Base-by-base conservation (phyloP, 2,329 filamentous ascomycete species). In the Phoma sp. region DNA sequence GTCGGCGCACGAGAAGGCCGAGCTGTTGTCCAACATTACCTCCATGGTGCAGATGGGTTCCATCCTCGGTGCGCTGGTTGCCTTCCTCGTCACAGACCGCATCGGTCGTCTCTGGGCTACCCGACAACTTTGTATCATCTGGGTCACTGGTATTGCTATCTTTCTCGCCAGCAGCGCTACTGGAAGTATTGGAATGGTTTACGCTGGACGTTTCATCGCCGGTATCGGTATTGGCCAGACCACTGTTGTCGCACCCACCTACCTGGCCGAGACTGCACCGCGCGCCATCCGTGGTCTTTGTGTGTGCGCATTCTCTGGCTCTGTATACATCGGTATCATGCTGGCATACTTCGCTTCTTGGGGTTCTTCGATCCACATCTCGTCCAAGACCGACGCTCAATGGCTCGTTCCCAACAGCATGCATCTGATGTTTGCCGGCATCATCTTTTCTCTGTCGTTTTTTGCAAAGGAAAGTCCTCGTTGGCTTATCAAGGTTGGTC, bases 41-140 rank as follows among this genome's bases (percentile, higher is more conserved):
- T 84, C 88, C 43, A 93, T 93, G 90, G 90, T 93, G 0, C 90
- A 92, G 74, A 85, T 92, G 65, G 90, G 90, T 22, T 89, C 85
- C 22, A 88, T 93, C 27, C 86, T 80, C 4, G 90, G 90, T 38
- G 88, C 89, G 27, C 79, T 91, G 29, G 81, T 88, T 61, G 82
- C 82, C 4, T 84, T 82, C 65, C 78, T 81, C 60, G 73, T 80
- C 37, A 81, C 82, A 8, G 74, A 77, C 46, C 72, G 68, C 40
- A 74, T 78, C 39, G 77, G 77, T 31, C 76, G 77, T 60, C 57
- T 78, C 6, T 78, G 76, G 74, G 76, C 77, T 5, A 77, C 76
- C 25, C 68, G 76, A n/a, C 69, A 75, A 45, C 71, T 79, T 8
- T 78, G 76, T 49, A 21, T 74, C 2, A 43, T 78, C 17, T 79